These are phyloP conservation scores for Parasarocladium wereldwijsianum DNA, from an alignment of 2,329 filamentous ascomycete species.

Conservation along the genomic window DNA sequence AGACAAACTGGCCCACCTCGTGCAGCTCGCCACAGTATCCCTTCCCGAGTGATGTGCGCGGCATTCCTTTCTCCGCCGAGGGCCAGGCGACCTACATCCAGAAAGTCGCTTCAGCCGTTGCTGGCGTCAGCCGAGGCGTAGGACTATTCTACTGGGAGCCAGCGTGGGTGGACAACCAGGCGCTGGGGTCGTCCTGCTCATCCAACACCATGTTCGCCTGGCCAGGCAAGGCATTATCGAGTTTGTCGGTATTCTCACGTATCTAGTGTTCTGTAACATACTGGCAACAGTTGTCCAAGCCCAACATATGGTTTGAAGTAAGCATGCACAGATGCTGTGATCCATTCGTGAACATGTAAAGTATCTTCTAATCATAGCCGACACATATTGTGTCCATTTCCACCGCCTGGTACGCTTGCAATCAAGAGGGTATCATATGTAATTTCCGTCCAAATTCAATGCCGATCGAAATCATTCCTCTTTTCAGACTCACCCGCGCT, in stretches of 20 bases:
- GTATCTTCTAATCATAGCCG: no score
- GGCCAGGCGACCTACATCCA: slow-evolving; percentile 50
- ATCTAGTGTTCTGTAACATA: no score
- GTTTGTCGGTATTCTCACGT: slow-evolving; percentile 38
- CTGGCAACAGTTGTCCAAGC: no score
- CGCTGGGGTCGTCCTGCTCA: slow-evolving; percentile 47
- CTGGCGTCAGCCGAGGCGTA: slow-evolving; percentile 33
- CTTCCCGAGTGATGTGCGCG: slow-evolving; percentile 45
- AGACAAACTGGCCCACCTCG: slow-evolving; percentile 54
- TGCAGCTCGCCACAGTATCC: slow-evolving; percentile 42
- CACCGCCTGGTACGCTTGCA: no score
- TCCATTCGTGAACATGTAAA: no score
- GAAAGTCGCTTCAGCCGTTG: slow-evolving; percentile 41
- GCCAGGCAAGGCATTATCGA: slow-evolving; percentile 37
- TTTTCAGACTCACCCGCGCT: no score
- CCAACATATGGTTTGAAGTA: no score
- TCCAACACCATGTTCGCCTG: slow-evolving; percentile 48
- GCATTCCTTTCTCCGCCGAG: slow-evolving; percentile 45
- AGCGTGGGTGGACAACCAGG: slow-evolving; percentile 52
- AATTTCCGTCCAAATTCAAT: slow-evolving; percentile 4
- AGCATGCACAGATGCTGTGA: no score
- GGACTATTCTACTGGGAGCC: slow-evolving; percentile 66
- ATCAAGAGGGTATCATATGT: slow-evolving; percentile 5
- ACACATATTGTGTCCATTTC: no score
- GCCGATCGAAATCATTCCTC: no score